phyloP scores from a whole-genome alignment of 495 filamentous ascomycete genomes.

The Xanthoparmelia taractica region DNA sequence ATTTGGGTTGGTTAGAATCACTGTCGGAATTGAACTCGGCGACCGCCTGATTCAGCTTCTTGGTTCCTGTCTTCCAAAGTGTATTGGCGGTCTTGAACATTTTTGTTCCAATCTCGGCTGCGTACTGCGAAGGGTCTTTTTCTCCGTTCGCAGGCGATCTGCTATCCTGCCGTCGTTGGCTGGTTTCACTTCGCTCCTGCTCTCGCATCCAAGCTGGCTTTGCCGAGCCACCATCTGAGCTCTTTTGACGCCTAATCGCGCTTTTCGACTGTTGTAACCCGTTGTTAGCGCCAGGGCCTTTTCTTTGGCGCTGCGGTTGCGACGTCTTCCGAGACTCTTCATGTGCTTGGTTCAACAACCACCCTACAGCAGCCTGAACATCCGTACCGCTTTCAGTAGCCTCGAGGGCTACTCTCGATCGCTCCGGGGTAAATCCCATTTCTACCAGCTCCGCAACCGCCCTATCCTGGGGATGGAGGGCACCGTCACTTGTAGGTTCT shows the following conservation, averaged over 20 bases:
- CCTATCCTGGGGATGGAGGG: constrained; percentile 59
- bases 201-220: constrained; percentile 43
- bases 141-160: constrained; percentile 56
- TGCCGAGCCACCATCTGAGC: constrained; percentile 34
- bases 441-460: constrained; percentile 88
- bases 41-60: constrained; percentile 90
- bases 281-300: constrained; percentile 21
- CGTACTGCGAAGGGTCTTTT: constrained; percentile 69
- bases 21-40: constrained; percentile 78
- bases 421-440: constrained; percentile 85
- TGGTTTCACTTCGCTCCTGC: constrained; percentile 29
- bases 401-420: constrained; percentile 65
- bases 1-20: constrained; percentile 81
- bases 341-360: constrained; percentile 87
- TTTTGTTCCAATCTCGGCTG: constrained; percentile 72
- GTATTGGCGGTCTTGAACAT: constrained; percentile 90
- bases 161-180: constrained; percentile 41
- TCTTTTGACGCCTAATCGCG: constrained; percentile 31
- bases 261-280: constrained; percentile 33
- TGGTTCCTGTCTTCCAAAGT: constrained; percentile 88
- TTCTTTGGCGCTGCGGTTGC: constrained; percentile 31
- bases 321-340: constrained; percentile 55
- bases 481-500: constrained; percentile 34
- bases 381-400: constrained; percentile 72
- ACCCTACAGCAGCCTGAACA: constrained; percentile 81